Evolutionary conservation across 2,329 filamentous ascomycete species (phyloP).

Genomic region (Aspergillus versicolor): DNA sequence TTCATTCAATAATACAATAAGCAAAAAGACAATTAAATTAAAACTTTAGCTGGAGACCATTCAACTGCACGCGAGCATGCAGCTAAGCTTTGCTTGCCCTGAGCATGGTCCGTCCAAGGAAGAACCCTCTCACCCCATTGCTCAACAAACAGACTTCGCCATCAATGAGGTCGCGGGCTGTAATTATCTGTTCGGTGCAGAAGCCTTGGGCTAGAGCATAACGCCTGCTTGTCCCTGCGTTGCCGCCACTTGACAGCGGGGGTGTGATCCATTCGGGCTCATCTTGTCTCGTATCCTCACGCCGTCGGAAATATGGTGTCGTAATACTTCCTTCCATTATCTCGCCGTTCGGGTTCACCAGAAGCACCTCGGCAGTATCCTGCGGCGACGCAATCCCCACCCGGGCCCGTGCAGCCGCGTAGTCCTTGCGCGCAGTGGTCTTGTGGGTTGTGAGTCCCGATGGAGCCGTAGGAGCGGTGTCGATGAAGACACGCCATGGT

Average conservation of each 20-base stretch:
- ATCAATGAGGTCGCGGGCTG: slow-evolving; percentile 59
- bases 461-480: slow-evolving; percentile 51
- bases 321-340: slow-evolving; percentile 86
- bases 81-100: neutral
- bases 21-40: neutral
- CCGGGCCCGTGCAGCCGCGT: slow-evolving; percentile 67
- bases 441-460: slow-evolving; percentile 80
- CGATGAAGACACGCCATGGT: slow-evolving; percentile 54
- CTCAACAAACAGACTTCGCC: slow-evolving; percentile 86
- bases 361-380: slow-evolving; percentile 67
- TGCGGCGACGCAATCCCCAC: slow-evolving; percentile 51
- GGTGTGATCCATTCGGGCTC: slow-evolving; percentile 76
- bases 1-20: neutral
- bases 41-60: neutral
- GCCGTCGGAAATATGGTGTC: slow-evolving; percentile 72
- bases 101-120: slow-evolving; percentile 38
- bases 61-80: neutral
- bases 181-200: slow-evolving; percentile 65
- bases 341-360: slow-evolving; percentile 64
- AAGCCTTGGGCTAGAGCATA: slow-evolving; percentile 75
- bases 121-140: slow-evolving; percentile 81
- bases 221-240: slow-evolving; percentile 76
- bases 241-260: slow-evolving; percentile 71
- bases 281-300: slow-evolving; percentile 1
- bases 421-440: slow-evolving; percentile 72